Percentiles rank a stretch among this genome's conserved stretches.
Conservation (phyloP, 2,329 filamentous ascomycete species). For the Colletotrichum horii region DNA sequence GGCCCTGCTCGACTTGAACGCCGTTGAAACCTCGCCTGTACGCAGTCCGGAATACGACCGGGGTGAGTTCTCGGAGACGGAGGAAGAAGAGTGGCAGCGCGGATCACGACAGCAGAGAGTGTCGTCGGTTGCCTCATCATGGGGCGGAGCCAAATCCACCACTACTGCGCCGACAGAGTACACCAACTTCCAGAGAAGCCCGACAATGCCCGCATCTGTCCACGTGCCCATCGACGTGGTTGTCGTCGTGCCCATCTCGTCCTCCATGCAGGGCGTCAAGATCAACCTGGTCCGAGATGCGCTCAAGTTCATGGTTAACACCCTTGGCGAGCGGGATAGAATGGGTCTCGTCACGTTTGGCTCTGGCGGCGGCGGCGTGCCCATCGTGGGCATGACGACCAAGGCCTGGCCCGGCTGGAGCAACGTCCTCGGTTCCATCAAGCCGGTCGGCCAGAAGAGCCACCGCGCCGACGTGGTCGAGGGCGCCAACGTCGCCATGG, state of each 20-base stretch:
- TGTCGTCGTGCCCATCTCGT: constrained; percentile 95
- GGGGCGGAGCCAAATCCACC: constrained; percentile 80
- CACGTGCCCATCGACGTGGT: constrained; percentile 96
- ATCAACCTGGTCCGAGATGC: constrained; percentile 93
- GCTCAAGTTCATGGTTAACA: constrained; percentile 88
- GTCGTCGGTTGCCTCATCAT: constrained; percentile 83
- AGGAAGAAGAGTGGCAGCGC: constrained; percentile 88
- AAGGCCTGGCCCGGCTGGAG: constrained; percentile 94
- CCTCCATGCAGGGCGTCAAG: constrained; percentile 99
- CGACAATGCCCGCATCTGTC: constrained; percentile 54
- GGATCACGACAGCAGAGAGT: constrained; percentile 66
- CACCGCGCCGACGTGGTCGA: constrained; percentile 96
- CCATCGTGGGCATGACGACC: constrained; percentile 96
- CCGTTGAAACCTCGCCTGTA: constrained; percentile 66
- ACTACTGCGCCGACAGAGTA: constrained; percentile 94
- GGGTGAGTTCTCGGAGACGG: constrained; percentile 77
- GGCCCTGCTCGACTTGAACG: constrained; percentile 82
- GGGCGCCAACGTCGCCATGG: constrained; percentile 97
- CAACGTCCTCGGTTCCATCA: constrained; percentile 84
- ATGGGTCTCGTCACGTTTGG: constrained; percentile 98
- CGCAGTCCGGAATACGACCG: constrained; percentile 81
- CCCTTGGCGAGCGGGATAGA: constrained; percentile 88
- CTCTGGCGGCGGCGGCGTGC: constrained; percentile 89
- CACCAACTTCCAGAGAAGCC: constrained; percentile 69
- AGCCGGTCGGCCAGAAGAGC: constrained; percentile 95